Percentiles rank a stretch among this genome's conserved stretches.
Evolutionary conservation across 805 yeast species (phyloP).

Genomic region (Wickerhamomyces chaumierensis): DNA sequence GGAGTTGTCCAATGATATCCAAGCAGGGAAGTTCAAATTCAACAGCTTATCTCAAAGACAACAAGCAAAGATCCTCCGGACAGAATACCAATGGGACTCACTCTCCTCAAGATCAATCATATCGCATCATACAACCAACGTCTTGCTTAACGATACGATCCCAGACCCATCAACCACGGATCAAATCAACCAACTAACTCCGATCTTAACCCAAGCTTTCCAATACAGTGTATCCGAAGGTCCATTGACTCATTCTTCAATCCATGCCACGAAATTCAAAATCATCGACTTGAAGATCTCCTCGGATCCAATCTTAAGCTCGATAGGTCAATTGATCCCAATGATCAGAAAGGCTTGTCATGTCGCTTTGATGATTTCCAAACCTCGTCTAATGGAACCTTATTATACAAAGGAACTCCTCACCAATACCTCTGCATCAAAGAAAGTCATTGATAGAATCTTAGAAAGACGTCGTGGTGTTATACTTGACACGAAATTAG

Average conservation of each 20-base stretch:
- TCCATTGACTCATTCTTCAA: constrained; percentile 82
- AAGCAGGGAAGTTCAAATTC: constrained; percentile 28
- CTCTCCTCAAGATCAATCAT: constrained; percentile 74
- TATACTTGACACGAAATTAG: constrained; percentile 33
- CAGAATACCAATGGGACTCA: constrained; percentile 68
- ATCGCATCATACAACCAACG: constrained; percentile 64
- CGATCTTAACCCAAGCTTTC: constrained; percentile 64
- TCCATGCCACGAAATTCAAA: constrained; percentile 59
- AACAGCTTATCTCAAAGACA: constrained; percentile 19
- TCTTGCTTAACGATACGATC: constrained; percentile 60
- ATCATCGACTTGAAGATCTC: constrained; percentile 51
- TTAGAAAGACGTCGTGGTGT: constrained; percentile 65
- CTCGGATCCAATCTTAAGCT: constrained; percentile 33
- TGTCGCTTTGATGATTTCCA: constrained; percentile 65
- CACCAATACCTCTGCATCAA: constrained; percentile 40
- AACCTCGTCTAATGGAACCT: constrained; percentile 79
- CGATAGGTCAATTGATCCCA: constrained; percentile 68
- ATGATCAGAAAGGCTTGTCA: constrained; percentile 78
- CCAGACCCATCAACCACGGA: constrained; percentile 57
- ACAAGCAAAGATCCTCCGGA: constrained; percentile 44
- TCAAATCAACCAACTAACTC: constrained; percentile 32
- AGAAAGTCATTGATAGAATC: constrained; percentile 35
- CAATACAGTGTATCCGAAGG: constrained; percentile 79
- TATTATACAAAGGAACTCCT: constrained; percentile 48
- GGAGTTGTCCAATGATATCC: constrained; percentile 44